Conservation (phyloP, 805 yeast species). For the Myxozyma vanderwaltii region DNA sequence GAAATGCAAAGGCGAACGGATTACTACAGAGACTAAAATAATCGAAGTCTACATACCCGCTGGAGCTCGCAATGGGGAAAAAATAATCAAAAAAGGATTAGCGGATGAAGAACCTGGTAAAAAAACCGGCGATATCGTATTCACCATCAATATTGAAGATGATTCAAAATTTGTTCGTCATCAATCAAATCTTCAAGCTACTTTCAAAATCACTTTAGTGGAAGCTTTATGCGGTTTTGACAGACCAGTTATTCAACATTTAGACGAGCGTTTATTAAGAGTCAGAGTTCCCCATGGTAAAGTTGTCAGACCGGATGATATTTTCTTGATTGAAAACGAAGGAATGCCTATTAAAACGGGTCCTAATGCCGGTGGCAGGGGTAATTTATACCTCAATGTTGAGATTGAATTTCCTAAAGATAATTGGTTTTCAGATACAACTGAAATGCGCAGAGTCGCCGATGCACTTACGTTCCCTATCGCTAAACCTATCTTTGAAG, state of each 20-base stretch:
- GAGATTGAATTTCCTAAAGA: conserved; percentile 81
- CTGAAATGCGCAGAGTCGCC: conserved; percentile 49
- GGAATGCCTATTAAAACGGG: conserved; percentile 72
- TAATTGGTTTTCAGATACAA: conserved; percentile 77
- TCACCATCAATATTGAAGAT: conserved; percentile 56
- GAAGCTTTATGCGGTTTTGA: conserved; percentile 87
- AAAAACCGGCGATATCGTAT: conserved; percentile 73
- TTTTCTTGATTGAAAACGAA: conserved; percentile 62
- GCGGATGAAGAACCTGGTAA: conserved; percentile 77
- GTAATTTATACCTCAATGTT: conserved; percentile 72
- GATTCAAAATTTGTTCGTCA: conserved; percentile 57
- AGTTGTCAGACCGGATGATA: conserved; percentile 77
- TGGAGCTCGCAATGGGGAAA: conserved; percentile 68
- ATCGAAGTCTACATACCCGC: conserved; percentile 74
- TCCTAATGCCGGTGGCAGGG: conserved; percentile 47
- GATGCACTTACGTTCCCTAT: conserved; percentile 36
- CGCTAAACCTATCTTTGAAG: conserved; percentile 1
- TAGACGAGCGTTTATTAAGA: conserved; percentile 72
- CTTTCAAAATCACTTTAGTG: conserved; percentile 61
- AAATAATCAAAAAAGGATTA: conserved; percentile 62
- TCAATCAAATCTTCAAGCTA: conserved; percentile 65
- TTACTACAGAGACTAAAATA: conserved; percentile 64
- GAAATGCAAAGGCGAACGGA: conserved; percentile 67
- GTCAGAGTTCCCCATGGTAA: conserved; percentile 73
- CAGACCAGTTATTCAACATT: conserved; percentile 62